Evolutionary conservation across 2,329 filamentous ascomycete species (phyloP).

Genomic region (Colletotrichum coccodes): DNA sequence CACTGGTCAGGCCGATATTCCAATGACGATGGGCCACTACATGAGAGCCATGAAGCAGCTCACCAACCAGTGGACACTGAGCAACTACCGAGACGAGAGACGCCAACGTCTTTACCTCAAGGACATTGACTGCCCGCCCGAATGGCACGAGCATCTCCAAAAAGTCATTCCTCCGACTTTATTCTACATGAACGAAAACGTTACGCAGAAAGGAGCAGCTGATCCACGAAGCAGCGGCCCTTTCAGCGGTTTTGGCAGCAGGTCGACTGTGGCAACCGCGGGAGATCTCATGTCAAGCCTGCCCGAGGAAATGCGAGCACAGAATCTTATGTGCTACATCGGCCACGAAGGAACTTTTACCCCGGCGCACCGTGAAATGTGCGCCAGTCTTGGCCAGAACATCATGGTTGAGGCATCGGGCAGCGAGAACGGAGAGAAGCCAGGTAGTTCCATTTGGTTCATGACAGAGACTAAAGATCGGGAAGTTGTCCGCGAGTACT

Average conservation of each 20-base stretch:
- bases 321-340: slow-evolving; percentile 98
- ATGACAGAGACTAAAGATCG: slow-evolving; percentile 98
- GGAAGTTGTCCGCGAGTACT: slow-evolving; percentile 91
- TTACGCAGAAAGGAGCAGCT: slow-evolving; percentile 54
- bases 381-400: slow-evolving; percentile 93
- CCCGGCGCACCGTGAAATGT: slow-evolving; percentile 96
- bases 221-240: slow-evolving; percentile 38
- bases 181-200: slow-evolving; percentile 89
- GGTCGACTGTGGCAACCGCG: slow-evolving; percentile 72
- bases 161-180: slow-evolving; percentile 83
- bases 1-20: slow-evolving; percentile 75
- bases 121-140: slow-evolving; percentile 91
- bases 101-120: slow-evolving; percentile 94
- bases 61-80: slow-evolving; percentile 81
- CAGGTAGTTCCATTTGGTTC: slow-evolving; percentile 96
- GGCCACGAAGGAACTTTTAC: slow-evolving; percentile 98
- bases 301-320: slow-evolving; percentile 85
- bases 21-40: slow-evolving; percentile 91
- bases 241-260: slow-evolving; percentile 58
- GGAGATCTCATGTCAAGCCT: slow-evolving; percentile 97
- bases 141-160: slow-evolving; percentile 85
- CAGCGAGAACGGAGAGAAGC: slow-evolving; percentile 77
- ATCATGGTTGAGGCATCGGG: slow-evolving; percentile 96
- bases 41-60: slow-evolving; percentile 86
- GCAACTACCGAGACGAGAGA: slow-evolving; percentile 81